Percentiles rank a stretch among this genome's conserved stretches.
These are phyloP conservation scores for Dryas alaskensis DNA, from an alignment of 306 rosid species.

Conservation along the genomic window DNA sequence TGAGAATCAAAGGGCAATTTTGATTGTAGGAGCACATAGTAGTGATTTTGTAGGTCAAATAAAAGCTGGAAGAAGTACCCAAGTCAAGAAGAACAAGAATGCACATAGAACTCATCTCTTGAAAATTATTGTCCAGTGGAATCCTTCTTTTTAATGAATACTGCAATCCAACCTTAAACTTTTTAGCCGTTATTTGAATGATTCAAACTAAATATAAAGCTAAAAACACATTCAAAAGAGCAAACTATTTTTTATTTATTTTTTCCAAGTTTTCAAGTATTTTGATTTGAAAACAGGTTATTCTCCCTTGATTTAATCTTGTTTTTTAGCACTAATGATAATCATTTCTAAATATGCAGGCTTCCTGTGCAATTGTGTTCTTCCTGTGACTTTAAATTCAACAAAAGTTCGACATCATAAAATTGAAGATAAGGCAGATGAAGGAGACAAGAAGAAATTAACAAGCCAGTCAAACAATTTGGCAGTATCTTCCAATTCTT, in stretches of 20 bases:
- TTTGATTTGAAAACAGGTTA: not conserved
- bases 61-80: too few relatives aligned
- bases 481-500: slow-evolving; percentile 36
- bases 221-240: too few relatives aligned
- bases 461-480: slow-evolving; percentile 36
- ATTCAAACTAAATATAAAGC: too few relatives aligned
- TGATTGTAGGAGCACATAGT: not conserved
- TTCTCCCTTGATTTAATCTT: not conserved
- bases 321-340: not conserved
- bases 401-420: slow-evolving; percentile 74
- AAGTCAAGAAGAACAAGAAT: not conserved
- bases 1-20: too few relatives aligned
- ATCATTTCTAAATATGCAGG: slow-evolving; percentile 42
- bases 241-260: too few relatives aligned
- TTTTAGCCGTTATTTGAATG: not conserved
- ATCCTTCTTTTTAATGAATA: too few relatives aligned
- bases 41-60: too few relatives aligned
- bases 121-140: too few relatives aligned
- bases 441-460: slow-evolving; percentile 57
- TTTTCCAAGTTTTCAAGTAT: not conserved
- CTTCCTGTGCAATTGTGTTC: slow-evolving; percentile 81
- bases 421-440: slow-evolving; percentile 57
- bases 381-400: slow-evolving; percentile 70
- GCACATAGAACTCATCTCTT: not conserved
- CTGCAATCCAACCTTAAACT: too few relatives aligned